Conservation (phyloP, 768 basidiomycete genomes). For the Pholiota conissans region DNA sequence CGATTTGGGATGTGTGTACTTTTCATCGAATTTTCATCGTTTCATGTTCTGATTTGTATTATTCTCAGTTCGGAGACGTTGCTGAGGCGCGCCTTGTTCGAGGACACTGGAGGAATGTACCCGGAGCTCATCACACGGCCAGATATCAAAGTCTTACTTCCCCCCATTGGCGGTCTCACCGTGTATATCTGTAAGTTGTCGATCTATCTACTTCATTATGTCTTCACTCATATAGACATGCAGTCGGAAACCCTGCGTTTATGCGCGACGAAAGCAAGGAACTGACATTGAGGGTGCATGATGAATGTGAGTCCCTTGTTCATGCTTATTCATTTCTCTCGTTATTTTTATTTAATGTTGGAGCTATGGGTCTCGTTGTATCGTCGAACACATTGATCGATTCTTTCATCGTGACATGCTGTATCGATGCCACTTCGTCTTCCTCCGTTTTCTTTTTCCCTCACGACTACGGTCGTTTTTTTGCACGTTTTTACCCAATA, state of each 20-base stretch:
- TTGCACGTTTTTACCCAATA: too few species aligned
- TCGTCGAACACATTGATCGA: too few species aligned
- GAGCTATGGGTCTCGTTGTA: too few species aligned
- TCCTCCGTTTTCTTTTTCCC: not conserved
- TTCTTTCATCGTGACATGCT: too few species aligned
- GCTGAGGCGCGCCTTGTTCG: conserved; percentile 89
- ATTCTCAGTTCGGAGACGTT: conserved; percentile 82
- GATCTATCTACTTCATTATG: not conserved
- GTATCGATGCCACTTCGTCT: not conserved
- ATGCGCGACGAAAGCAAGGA: conserved; percentile 76
- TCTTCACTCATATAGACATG: not conserved
- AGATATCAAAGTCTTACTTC: conserved; percentile 94
- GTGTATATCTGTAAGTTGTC: conserved; percentile 80
- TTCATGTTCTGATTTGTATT: too few species aligned
- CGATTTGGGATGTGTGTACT: conserved; percentile 90
- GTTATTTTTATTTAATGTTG: too few species aligned
- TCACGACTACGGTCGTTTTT: not conserved
- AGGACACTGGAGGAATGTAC: conserved; percentile 95
- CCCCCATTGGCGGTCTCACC: conserved; percentile 89
- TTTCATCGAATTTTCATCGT: too few species aligned
- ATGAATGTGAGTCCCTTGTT: conserved; percentile 67
- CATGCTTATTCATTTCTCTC: not conserved
- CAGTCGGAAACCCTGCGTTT: conserved; percentile 83
- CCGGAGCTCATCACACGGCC: conserved; percentile 94
- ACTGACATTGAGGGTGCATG: conserved; percentile 87